Evolutionary conservation across 352 stramenopile genomes (phyloP).

Genomic region (Blastocystis sp.): DNA sequence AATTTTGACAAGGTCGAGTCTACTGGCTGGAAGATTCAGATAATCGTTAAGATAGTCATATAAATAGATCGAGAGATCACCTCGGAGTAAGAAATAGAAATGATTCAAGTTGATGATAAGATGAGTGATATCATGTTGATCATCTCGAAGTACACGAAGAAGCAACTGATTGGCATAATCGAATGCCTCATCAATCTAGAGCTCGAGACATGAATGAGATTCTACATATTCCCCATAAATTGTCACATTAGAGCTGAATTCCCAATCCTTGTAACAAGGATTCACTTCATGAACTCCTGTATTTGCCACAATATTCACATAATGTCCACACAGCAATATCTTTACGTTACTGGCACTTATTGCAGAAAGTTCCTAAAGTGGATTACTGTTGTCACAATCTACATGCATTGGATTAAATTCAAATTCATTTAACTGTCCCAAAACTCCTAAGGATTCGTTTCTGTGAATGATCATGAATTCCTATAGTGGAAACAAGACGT

Average conservation of each 20-base stretch:
- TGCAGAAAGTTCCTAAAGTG: not conserved
- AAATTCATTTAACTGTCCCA: not conserved
- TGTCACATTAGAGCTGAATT: not conserved
- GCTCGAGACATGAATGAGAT: not conserved
- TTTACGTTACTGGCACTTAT: not conserved
- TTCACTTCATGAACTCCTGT: not conserved
- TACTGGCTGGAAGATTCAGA: not conserved
- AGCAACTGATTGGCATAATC: slow-evolving; percentile 34
- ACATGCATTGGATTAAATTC: slow-evolving; percentile 2
- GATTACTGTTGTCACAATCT: not conserved
- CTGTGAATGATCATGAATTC: slow-evolving; percentile 42
- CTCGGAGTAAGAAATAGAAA: not conserved
- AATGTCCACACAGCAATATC: slow-evolving; percentile 32
- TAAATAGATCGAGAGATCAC: slow-evolving; percentile 16
- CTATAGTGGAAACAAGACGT: not conserved
- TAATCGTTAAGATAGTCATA: slow-evolving; percentile 9
- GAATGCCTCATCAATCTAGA: slow-evolving; percentile 40
- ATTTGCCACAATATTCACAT: slow-evolving; percentile 16
- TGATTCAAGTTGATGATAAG: not conserved
- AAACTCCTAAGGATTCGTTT: not conserved
- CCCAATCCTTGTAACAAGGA: slow-evolving; percentile 5
- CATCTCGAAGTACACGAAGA: not conserved
- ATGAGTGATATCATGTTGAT: not conserved
- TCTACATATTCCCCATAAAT: slow-evolving; percentile 16
- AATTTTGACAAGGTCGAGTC: not conserved